Conservation (phyloP, 2,329 filamentous ascomycete genomes). For the Colletotrichum echinochloae region DNA sequence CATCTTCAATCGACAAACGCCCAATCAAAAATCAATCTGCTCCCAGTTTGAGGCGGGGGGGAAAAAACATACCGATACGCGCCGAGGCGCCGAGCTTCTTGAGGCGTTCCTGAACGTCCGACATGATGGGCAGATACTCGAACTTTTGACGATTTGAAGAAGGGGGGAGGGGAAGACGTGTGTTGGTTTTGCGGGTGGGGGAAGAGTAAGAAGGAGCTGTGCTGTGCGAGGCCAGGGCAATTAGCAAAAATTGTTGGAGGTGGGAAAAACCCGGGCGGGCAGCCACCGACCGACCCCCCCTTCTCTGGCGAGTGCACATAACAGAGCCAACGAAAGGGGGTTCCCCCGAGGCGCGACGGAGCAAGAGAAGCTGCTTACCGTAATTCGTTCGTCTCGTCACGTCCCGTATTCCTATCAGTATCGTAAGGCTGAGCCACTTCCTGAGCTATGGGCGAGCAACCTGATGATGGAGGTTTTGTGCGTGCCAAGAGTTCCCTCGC, state of each 20-base stretch:
- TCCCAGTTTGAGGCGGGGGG: neutral
- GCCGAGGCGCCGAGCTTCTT: slow-evolving; percentile 68
- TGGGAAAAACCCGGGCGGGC: slow-evolving; percentile 34
- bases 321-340: neutral
- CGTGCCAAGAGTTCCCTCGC: slow-evolving; percentile 41
- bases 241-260: slow-evolving; percentile 39
- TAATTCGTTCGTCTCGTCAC: slow-evolving; percentile 31
- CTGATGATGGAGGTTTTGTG: slow-evolving; percentile 41
- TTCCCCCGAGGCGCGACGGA: neutral
- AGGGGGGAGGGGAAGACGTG: slow-evolving; percentile 14
- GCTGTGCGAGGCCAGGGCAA: slow-evolving; percentile 39
- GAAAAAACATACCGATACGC: slow-evolving; percentile 73
- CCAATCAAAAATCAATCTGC: slow-evolving; percentile 3
- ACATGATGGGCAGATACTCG: slow-evolving; percentile 56
- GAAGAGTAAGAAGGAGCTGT: slow-evolving; percentile 43
- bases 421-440: slow-evolving; percentile 38
- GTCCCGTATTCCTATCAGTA: slow-evolving; percentile 22
- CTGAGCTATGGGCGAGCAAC: slow-evolving; percentile 24
- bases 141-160: slow-evolving; percentile 27
- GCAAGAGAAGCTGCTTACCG: slow-evolving; percentile 18
- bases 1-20: neutral
- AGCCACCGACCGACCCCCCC: slow-evolving; percentile 16
- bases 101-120: slow-evolving; percentile 69
- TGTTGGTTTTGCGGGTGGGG: slow-evolving; percentile 44
- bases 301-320: slow-evolving; percentile 17